Base-by-base conservation (phyloP, 176 grass and related monocot genomes). In the Themeda triandra region DNA sequence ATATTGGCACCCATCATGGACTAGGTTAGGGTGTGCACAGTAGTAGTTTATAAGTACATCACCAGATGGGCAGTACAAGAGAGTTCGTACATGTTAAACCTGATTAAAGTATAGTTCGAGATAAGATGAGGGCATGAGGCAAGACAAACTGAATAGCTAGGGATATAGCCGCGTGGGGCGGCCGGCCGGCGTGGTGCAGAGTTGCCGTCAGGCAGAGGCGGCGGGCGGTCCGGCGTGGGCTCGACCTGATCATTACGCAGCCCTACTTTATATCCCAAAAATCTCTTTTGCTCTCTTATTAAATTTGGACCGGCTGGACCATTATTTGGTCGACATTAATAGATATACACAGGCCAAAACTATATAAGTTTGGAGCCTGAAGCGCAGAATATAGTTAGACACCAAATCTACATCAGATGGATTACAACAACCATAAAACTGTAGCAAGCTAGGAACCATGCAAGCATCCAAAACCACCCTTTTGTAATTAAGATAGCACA, bases 221-320 rank as follows among this genome's bases (percentile, higher is more conserved):
- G 79, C 84, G 62, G 73, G 44, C 54, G 83, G 82, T 83, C 79
- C 45, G 79, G 84, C 45, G 88, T 86, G 88, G 79, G 88, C 46
- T 83, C 74, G 80, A 86, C 66, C 84, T 83, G 46, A 90, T 86
- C 67, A 90, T 83, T 68, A 66, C 24, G 4, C 9, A 73, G 5
- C 31, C 3, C 56, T 10, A 3, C 64, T 86, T 48, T 73, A 29
- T 28, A 28, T 63, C 60, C 6, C 25, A 35, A 28, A 35, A 28
- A 63, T 28, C 60, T 28, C 60, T 0, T 63, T 27, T 25, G 59
- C 58, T 27, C n/a, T 63, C 10, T 27, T 28, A 27, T 63, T 27
- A 63, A 63, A 63, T 13, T 63, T 27, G 10, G 59, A 63, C 24
- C 11, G n/a, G 59, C 59, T 63, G 60, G 25, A 63, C 59, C n/a